Conservation (phyloP, 2,329 filamentous ascomycete genomes). For the Chrysoporthe cubensis region DNA sequence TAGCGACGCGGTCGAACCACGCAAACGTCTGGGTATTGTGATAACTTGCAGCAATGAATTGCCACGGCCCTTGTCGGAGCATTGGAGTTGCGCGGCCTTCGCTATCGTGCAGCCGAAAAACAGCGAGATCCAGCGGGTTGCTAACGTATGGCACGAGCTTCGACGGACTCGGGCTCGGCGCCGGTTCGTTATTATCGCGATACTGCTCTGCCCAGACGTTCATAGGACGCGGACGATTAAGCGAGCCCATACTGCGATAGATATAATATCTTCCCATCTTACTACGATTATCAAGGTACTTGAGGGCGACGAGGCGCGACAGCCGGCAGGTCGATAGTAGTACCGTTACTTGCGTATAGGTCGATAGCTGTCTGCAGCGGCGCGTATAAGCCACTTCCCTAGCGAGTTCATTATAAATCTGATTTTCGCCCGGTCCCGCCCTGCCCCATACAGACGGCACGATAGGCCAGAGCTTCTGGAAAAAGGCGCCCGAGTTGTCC, state of each 20-base stretch:
- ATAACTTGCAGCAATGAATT: not conserved
- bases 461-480: not conserved
- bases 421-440: not conserved
- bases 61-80: constrained; percentile 8
- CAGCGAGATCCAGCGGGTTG: constrained; percentile 1
- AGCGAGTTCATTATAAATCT: not conserved
- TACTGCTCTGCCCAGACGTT: not conserved
- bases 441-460: constrained; percentile 9
- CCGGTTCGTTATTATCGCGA: not conserved
- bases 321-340: constrained; percentile 16
- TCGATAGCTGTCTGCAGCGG: constrained; percentile 13
- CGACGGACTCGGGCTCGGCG: not conserved
- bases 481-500: not conserved
- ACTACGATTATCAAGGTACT: not conserved
- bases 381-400: constrained; percentile 9
- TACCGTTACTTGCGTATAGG: constrained; percentile 3
- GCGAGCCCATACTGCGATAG: constrained; percentile 8
- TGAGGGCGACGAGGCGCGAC: not conserved
- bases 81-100: constrained; percentile 5
- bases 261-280: not conserved
- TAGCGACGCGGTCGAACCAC: constrained; percentile 7
- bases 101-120: constrained; percentile 14
- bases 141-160: not conserved
- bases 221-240: constrained; percentile 7
- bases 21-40: not conserved